These are phyloP conservation scores for Tubosaeta sp. DNA, from an alignment of 768 basidiomycete genomes.

Conservation along the genomic window DNA sequence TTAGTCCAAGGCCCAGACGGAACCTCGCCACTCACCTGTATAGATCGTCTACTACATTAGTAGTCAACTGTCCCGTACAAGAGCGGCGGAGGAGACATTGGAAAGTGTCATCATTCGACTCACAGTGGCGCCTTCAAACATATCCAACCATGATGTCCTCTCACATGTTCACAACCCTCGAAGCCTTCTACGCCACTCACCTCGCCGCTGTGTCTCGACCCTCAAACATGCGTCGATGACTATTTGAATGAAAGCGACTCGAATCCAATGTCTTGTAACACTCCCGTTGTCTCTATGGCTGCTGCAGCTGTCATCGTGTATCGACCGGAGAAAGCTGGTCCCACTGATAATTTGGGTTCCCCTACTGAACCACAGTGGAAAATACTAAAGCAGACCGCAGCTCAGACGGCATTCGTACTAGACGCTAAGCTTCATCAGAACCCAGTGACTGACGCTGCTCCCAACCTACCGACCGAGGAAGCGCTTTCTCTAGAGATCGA, in stretches of 20 bases:
- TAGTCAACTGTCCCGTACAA: too few species aligned
- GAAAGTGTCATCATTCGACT: too few species aligned
- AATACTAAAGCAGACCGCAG: background rate
- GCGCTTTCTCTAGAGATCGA: constrained; percentile 15
- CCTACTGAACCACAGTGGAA: background rate
- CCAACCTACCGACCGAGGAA: constrained; percentile 10
- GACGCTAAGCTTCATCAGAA: background rate
- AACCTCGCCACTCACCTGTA: too few species aligned
- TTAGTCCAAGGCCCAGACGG: too few species aligned
- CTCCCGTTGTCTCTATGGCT: constrained; percentile 3
- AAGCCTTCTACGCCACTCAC: constrained; percentile 1
- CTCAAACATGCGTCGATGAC: background rate
- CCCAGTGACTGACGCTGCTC: background rate
- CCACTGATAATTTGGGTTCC: too few species aligned
- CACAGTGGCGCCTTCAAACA: background rate
- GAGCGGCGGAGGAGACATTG: too few species aligned
- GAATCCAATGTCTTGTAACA: background rate
- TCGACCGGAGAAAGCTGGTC: background rate
- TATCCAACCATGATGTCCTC: too few species aligned
- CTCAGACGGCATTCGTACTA: background rate
- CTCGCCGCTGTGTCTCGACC: background rate
- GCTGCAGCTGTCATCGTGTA: background rate
- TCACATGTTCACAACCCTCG: constrained; percentile 5
- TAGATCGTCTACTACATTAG: too few species aligned
- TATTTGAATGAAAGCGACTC: too few species aligned